Evolutionary conservation across 1,139 yeast genomes (phyloP), one percentile per base, ranked within the genome.

Genomic region (Suzukiozyma palmioleophila): DNA sequence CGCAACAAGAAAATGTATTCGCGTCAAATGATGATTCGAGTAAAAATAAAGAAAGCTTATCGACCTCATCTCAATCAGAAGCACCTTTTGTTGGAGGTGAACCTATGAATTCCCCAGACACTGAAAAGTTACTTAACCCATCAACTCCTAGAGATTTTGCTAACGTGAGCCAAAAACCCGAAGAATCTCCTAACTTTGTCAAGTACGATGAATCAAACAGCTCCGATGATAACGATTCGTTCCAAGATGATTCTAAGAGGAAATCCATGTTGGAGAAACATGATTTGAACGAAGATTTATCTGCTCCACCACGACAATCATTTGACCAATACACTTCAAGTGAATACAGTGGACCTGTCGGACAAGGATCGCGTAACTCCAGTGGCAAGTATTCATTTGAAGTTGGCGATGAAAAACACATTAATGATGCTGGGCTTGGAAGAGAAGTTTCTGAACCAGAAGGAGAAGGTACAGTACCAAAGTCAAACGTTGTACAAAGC

Each of bases 361-460:
- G 38, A 28, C 43, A 47, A 21, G 39, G 51, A 37, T 46, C 57
- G 24, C 50, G 54, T 37, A 56, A 50, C 33, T 47, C 50, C 33
- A 57, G 60, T 44, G 51, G 57, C 15, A 61, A 56, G 40, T 69
- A 66, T 50, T 67, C 73, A 42, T 69, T 69, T 49, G 75, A 68
- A 48, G 61, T 62, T 18, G 75, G 74, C 15, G 75, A 69, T 40
- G 75, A 69, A 44, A 40, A 43, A 44, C 36, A 46, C 45, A 18
- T 50, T 48, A 33, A 25, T 34, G 48, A 43, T 16, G 43, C 39
- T 8, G 8, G 16, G 21, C 7, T 5, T 18, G 46, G 40, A 4
- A 39, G 44, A 29, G 54, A 50, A 9, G 44, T 52, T 11, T 59
- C 59, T 3, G 60, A 53, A 29, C 57, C 59, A 26, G 47, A 45